phyloP scores from a whole-genome alignment of 1,284 basidiomycete species.

The Fomitiporia mediterranea region DNA sequence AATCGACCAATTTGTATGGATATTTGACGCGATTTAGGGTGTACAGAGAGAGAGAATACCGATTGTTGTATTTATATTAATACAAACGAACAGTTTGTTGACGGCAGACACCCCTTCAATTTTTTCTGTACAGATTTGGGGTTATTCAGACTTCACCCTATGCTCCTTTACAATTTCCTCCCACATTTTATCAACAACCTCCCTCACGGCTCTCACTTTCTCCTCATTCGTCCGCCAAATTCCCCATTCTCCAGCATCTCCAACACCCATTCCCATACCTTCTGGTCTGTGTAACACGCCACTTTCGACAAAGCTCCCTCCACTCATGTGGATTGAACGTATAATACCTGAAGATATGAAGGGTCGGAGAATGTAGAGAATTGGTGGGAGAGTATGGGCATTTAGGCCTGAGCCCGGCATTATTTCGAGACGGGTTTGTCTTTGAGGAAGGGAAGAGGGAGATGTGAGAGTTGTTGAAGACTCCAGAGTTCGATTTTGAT shows the following conservation, averaged over 20 bases:
- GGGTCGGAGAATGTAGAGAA: conserved; percentile 49
- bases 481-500: too few relatives aligned
- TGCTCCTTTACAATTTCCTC: not conserved
- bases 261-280: conserved; percentile 65
- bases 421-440: conserved; percentile 32
- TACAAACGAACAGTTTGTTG: too few relatives aligned
- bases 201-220: conserved; percentile 48
- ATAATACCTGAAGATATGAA: conserved; percentile 22
- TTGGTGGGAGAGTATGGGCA: conserved; percentile 39
- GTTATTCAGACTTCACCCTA: not conserved
- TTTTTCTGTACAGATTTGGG: too few relatives aligned
- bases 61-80: too few relatives aligned
- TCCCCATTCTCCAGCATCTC: conserved; percentile 53
- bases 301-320: not conserved
- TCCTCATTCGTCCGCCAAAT: conserved; percentile 58
- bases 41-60: too few relatives aligned
- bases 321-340: conserved; percentile 1
- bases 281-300: conserved; percentile 46
- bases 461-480: too few relatives aligned
- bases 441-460: conserved; percentile 34
- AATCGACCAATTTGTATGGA: too few relatives aligned
- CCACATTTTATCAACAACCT: conserved; percentile 36
- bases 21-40: too few relatives aligned
- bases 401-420: conserved; percentile 75
- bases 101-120: too few relatives aligned